A percentile compares a stretch with the other conserved stretches of the same genome.
Evolutionary conservation across 352 stramenopile genomes (phyloP).

Genomic region (Phytophthora idaei): DNA sequence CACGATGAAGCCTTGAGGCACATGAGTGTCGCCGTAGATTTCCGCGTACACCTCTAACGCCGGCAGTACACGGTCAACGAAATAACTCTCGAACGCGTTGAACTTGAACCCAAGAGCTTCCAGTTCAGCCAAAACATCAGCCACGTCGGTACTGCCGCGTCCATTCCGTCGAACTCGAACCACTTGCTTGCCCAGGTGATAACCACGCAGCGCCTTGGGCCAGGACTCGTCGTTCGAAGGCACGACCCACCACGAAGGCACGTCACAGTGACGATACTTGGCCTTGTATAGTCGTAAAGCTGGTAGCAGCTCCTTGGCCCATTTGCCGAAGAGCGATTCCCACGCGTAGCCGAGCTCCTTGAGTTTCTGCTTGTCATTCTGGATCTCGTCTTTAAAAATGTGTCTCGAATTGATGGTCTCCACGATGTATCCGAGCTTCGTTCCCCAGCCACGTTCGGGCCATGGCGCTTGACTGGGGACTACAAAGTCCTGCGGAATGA

Average conservation of each 20-base stretch:
- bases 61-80: slow-evolving; percentile 60
- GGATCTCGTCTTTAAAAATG: slow-evolving; percentile 55
- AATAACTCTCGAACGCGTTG: slow-evolving; percentile 64
- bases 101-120: slow-evolving; percentile 75
- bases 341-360: slow-evolving; percentile 63
- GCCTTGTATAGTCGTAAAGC: slow-evolving; percentile 83
- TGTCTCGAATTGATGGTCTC: slow-evolving; percentile 43
- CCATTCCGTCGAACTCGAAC: slow-evolving; percentile 59
- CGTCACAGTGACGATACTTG: slow-evolving; percentile 88
- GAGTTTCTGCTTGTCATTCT: slow-evolving; percentile 39
- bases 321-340: slow-evolving; percentile 65
- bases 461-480: slow-evolving; percentile 58
- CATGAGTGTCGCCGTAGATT: slow-evolving; percentile 86
- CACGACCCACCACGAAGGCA: slow-evolving; percentile 76
- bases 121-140: slow-evolving; percentile 59
- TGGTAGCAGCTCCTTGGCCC: slow-evolving; percentile 57
- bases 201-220: slow-evolving; percentile 75
- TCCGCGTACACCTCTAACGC: slow-evolving; percentile 86
- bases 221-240: slow-evolving; percentile 51
- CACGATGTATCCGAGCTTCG: slow-evolving; percentile 65
- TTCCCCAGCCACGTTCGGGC: slow-evolving; percentile 43
- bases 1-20: slow-evolving; percentile 91
- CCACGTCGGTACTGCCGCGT: slow-evolving; percentile 43
- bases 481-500: slow-evolving; percentile 59
- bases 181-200: slow-evolving; percentile 89